Conservation (phyloP, 1,284 basidiomycete genomes). For the Rhodotorula sp. region DNA sequence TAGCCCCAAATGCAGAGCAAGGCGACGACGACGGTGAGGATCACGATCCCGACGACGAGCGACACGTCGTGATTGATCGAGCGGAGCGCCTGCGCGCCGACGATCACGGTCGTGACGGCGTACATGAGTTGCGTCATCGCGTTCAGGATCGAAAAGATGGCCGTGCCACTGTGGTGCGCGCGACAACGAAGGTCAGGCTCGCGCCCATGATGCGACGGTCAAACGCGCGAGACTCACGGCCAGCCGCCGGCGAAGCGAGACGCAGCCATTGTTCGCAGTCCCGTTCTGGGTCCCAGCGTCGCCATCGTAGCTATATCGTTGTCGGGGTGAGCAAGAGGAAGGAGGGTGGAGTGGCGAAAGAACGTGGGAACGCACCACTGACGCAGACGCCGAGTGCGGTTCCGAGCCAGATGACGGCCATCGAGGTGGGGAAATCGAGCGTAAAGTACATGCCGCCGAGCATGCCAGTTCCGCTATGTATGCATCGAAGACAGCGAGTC, state of each 20-base stretch:
- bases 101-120: constrained; percentile 44
- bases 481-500: not conserved
- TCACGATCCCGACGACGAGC: constrained; percentile 52
- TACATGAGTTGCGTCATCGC: constrained; percentile 50
- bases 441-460: constrained; percentile 48
- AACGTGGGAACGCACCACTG: constrained; percentile 23
- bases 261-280: constrained; percentile 61
- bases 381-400: constrained; percentile 49
- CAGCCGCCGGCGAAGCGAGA: constrained; percentile 10
- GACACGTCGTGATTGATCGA: constrained; percentile 51
- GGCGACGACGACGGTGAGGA: constrained; percentile 51
- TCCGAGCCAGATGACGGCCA: constrained; percentile 50
- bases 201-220: not conserved
- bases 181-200: not conserved
- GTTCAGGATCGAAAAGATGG: constrained; percentile 61
- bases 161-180: constrained; percentile 30
- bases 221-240: constrained; percentile 50
- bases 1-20: constrained; percentile 54
- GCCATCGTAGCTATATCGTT: constrained; percentile 56
- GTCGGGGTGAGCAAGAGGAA: too few species aligned
- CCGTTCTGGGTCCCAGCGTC: constrained; percentile 62
- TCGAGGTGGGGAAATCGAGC: constrained; percentile 56
- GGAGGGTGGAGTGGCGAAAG: not conserved
- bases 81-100: constrained; percentile 53
- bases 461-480: not conserved